phyloP scores from a whole-genome alignment of 495 filamentous ascomycete genomes.

The Lindgomyces ingoldianus region DNA sequence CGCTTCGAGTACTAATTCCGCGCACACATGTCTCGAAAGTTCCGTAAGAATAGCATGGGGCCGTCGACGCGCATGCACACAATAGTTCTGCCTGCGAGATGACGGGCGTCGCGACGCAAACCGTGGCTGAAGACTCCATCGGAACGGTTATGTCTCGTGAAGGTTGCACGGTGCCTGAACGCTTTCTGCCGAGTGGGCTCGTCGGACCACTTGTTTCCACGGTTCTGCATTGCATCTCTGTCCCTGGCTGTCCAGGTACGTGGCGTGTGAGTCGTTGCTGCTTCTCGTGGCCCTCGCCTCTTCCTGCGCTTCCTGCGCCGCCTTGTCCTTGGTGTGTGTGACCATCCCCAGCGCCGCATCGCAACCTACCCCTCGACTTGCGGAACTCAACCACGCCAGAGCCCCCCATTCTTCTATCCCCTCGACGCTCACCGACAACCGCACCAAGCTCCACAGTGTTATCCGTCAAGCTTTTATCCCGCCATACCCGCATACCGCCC shows the following conservation, averaged over 20 bases:
- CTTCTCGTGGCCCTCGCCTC: background rate
- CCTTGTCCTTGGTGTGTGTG: background rate
- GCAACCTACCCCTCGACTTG: slow-evolving; percentile 7
- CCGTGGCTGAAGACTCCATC: background rate
- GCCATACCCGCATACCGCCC: slow-evolving; percentile 11
- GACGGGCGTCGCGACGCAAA: slow-evolving; percentile 5
- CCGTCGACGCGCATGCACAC: slow-evolving; percentile 3
- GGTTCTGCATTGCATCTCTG: background rate
- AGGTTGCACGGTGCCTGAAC: slow-evolving; percentile 1
- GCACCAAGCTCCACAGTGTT: slow-evolving; percentile 12
- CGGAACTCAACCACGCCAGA: background rate
- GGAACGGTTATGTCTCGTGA: slow-evolving; percentile 5
- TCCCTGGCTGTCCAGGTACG: slow-evolving; percentile 1
- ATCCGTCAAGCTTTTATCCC: slow-evolving; percentile 18
- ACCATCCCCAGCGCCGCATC: background rate
- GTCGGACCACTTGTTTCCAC: background rate
- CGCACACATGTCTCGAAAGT: no score
- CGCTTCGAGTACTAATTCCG: no score
- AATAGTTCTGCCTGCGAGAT: slow-evolving; percentile 18
- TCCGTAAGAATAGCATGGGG: background rate
- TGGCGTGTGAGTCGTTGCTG: slow-evolving; percentile 5
- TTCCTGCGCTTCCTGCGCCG: background rate
- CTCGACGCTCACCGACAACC: background rate
- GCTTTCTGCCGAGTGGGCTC: background rate
- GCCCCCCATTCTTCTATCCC: background rate